Evolutionary conservation across 192 early-diverging fungal genomes (phyloP).

Genomic region (Podila epicladia): DNA sequence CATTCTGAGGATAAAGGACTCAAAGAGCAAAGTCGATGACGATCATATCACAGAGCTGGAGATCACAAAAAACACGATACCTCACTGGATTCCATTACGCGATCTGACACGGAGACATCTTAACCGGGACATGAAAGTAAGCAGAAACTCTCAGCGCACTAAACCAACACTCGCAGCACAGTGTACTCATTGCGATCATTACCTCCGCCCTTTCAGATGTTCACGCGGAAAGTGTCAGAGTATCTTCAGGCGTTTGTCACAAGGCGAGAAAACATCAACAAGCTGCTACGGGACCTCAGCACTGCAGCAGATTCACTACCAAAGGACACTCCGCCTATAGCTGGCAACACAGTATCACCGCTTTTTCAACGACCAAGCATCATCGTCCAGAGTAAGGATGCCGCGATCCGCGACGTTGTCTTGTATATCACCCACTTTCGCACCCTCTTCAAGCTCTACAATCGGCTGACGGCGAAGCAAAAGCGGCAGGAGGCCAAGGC

Average conservation of each 20-base stretch:
- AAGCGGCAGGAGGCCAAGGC: neutral
- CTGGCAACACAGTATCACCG: neutral
- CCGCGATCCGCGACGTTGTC: constrained; percentile 4
- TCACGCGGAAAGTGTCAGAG: constrained; percentile 21
- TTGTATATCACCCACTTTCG: neutral
- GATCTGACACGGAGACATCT: constrained; percentile 50
- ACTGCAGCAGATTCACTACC: neutral
- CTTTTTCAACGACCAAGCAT: neutral
- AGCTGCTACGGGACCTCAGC: neutral
- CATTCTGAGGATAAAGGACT: constrained; percentile 19
- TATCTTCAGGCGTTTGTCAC: constrained; percentile 33
- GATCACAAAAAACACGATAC: constrained; percentile 59
- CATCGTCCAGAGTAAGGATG: neutral
- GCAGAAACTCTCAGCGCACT: neutral
- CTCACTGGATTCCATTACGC: constrained; percentile 55
- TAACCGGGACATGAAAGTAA: constrained; percentile 55
- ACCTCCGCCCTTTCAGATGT: constrained; percentile 8
- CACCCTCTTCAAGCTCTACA: constrained; percentile 1
- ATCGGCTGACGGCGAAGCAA: neutral
- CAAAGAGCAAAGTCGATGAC: neutral
- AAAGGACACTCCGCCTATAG: neutral
- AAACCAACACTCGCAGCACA: neutral
- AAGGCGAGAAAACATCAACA: constrained; percentile 17
- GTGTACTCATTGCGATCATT: too few species aligned
- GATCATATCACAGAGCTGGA: neutral